These are phyloP conservation scores for Saccharomyces uvarum DNA, from an alignment of 1,139 yeast genomes.

Conservation along the genomic window DNA sequence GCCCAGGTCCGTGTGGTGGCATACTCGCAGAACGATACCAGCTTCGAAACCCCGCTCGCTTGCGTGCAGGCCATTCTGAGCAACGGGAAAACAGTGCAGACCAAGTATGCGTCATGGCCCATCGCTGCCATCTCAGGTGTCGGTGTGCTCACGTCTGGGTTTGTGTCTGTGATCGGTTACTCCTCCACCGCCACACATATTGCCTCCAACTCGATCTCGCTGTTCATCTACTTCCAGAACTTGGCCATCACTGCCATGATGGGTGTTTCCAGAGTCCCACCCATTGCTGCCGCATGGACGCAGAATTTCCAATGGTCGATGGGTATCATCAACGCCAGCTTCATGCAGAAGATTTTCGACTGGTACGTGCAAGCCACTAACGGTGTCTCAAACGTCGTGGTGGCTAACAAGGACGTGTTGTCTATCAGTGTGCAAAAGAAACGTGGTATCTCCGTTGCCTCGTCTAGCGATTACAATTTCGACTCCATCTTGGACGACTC, in stretches of 20 bases:
- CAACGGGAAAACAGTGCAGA: slow-evolving; percentile 91
- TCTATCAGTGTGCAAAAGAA: slow-evolving; percentile 73
- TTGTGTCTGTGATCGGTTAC: slow-evolving; percentile 81
- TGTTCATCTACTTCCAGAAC: slow-evolving; percentile 88
- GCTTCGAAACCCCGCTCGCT: slow-evolving; percentile 48
- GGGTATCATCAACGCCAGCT: slow-evolving; percentile 74
- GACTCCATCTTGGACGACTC: slow-evolving; percentile 45
- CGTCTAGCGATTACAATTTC: slow-evolving; percentile 37
- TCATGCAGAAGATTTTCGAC: slow-evolving; percentile 78
- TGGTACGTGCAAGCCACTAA: slow-evolving; percentile 98
- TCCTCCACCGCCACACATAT: slow-evolving; percentile 93
- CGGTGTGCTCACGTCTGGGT: slow-evolving; percentile 81
- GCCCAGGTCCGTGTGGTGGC: slow-evolving; percentile 78
- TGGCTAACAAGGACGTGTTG: slow-evolving; percentile 47
- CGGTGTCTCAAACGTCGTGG: slow-evolving; percentile 70
- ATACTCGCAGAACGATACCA: slow-evolving; percentile 41
- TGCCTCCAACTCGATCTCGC: slow-evolving; percentile 88
- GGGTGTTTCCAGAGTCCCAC: slow-evolving; percentile 91
- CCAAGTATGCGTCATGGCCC: slow-evolving; percentile 94
- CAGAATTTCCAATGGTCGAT: slow-evolving; percentile 95
- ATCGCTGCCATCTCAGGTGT: slow-evolving; percentile 86
- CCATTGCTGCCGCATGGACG: slow-evolving; percentile 97
- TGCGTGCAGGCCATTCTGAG: slow-evolving; percentile 85
- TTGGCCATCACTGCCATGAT: slow-evolving; percentile 91
- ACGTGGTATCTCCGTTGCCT: slow-evolving; percentile 26